Evolutionary conservation across 2,329 filamentous ascomycete genomes (phyloP), one percentile per base, ranked within the genome.

Genomic region (Neonectria punicea): DNA sequence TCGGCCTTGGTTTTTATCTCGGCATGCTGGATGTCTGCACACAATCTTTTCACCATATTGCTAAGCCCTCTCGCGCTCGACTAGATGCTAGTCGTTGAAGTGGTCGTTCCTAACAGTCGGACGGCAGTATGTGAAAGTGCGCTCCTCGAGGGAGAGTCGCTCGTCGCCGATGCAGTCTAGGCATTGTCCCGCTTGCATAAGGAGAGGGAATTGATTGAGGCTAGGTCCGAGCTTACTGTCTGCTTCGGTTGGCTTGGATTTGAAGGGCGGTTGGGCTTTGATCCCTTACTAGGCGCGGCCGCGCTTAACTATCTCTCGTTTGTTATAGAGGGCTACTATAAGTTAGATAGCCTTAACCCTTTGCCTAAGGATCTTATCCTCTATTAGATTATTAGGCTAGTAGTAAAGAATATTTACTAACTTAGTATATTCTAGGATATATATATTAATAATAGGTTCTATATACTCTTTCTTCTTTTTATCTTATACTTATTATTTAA

Each of bases 121-220:
- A 6, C 44, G 34, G 43, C 44, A 64, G 25, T 60, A 64, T 44
- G 11, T 46, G 44, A 64, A 64, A 30, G 51, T 16, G 1, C 36
- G 51, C 22, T 64, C 56, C 28, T 55, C 36, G 3, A 5, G 8
- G 18, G 44, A 57, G 25, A 56, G 53, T 22, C 25, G 53, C 28
- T 56, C 18, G 46, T 56, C 41, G 14, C 53, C 25, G n/a, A 56
- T 56, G 10, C 25, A 56, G 20, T 56, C 53, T 7, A 28, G 53
- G 32, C 41, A 56, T 56, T 56, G n/a, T n/a, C 16, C 53, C 9
- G 53, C 53, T 20, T 56, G 16, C 28, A 56, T 44, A 0, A 56
- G 53, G 10, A 56, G 53, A 56, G 53, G 41, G 53, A 56, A 56
- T 46, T n/a, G 53, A 34, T 34, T 5, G 25, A 41, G 53, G 53